These are phyloP conservation scores for Liquidambar formosana DNA, from an alignment of 164 flowering plant genomes.

Conservation along the genomic window DNA sequence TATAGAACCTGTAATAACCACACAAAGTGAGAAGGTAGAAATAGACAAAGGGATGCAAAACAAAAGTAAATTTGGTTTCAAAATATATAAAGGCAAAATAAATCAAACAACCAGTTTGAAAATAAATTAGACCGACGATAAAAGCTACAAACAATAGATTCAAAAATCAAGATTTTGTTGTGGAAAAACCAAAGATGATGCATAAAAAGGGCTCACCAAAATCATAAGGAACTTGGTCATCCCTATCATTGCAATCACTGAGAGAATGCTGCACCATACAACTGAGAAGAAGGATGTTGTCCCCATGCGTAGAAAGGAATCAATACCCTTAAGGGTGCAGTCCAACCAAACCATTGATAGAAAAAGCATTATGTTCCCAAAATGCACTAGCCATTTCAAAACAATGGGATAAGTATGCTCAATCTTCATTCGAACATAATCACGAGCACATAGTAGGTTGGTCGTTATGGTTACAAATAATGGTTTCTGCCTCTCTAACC, in stretches of 20 bases:
- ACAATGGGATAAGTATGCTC: constrained; percentile 58
- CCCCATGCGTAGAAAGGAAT: constrained; percentile 80
- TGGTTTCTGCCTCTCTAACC: constrained; percentile 64
- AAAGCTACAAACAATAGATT: background rate
- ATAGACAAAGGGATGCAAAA: background rate
- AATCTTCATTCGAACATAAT: constrained; percentile 44
- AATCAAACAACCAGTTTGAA: background rate
- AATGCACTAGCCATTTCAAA: constrained; percentile 57
- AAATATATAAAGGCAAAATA: background rate
- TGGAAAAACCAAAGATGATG: background rate
- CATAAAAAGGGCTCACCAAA: constrained; percentile 50
- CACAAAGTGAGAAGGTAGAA: background rate
- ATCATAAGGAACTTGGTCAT: constrained; percentile 58
- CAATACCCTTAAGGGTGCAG: constrained; percentile 77
- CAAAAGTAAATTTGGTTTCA: background rate
- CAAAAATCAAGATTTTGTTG: background rate
- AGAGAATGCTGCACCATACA: constrained; percentile 79
- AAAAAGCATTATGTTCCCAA: constrained; percentile 69
- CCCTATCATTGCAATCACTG: constrained; percentile 85
- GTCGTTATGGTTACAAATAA: constrained; percentile 30
- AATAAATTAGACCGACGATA: too few species aligned
- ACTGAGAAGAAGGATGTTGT: constrained; percentile 82
- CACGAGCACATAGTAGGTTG: constrained; percentile 30
- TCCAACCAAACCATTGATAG: constrained; percentile 81
- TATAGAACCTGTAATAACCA: background rate